Evolutionary conservation across 805 yeast genomes (phyloP).

Genomic region (Candida morakotiae): DNA sequence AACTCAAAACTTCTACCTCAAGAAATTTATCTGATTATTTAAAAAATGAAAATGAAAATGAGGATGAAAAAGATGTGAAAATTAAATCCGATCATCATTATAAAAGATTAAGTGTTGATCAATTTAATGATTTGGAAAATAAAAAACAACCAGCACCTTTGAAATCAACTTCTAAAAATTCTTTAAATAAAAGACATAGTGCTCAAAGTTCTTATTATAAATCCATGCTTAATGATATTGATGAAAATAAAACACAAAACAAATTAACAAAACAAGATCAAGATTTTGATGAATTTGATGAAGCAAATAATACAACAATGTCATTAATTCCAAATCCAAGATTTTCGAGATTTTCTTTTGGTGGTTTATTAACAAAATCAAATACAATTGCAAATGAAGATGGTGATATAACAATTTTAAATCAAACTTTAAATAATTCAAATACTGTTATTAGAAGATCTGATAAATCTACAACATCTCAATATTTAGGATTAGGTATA

Average conservation of each 20-base stretch:
- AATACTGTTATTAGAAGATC: slow-evolving; percentile 18
- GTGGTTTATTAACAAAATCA: slow-evolving; percentile 25
- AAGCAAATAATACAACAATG: slow-evolving; percentile 7
- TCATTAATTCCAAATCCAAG: slow-evolving; percentile 33
- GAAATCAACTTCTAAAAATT: slow-evolving; percentile 1
- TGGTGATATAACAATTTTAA: slow-evolving; percentile 12
- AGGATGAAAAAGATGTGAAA: slow-evolving; percentile 4
- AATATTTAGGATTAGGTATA: slow-evolving; percentile 27
- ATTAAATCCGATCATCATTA: slow-evolving; percentile 2
- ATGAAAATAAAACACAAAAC: slow-evolving; percentile 1
- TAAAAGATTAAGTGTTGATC: slow-evolving; percentile 12
- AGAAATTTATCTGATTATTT: slow-evolving; percentile 24
- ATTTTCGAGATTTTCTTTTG: slow-evolving; percentile 40
- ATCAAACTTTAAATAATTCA: slow-evolving; percentile 11
- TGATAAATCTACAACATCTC: slow-evolving; percentile 2
- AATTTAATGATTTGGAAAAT: slow-evolving; percentile 14
- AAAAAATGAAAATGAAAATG: slow-evolving; percentile 3
- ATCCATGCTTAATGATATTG: slow-evolving; percentile 21
- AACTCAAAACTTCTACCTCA: slow-evolving; percentile 36
- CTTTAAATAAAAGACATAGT: slow-evolving; percentile 5
- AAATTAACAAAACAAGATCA: not conserved
- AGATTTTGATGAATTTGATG: not conserved
- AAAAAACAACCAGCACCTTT: slow-evolving; percentile 4
- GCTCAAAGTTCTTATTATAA: slow-evolving; percentile 12
- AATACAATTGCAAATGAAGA: slow-evolving; percentile 9